Evolutionary conservation across 1,284 basidiomycete genomes (phyloP).

Genomic region (Marasmius oreades): DNA sequence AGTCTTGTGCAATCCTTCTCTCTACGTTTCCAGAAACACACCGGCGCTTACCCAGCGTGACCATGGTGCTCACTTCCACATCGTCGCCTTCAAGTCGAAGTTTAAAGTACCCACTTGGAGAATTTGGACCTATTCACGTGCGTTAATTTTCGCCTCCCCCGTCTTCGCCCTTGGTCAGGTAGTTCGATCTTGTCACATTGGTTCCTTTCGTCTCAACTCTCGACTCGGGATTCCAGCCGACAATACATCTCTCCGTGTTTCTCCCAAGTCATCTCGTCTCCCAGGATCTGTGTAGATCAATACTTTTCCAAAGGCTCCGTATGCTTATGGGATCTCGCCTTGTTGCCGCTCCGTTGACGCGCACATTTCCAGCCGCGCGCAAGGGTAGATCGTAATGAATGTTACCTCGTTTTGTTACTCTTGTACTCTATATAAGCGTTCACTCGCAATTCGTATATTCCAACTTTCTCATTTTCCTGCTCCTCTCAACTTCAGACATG

Average conservation of each 20-base stretch:
- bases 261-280: neutral
- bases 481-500: constrained; percentile 6
- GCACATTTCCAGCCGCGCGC: neutral
- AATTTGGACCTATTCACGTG: no score
- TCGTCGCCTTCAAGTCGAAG: no score
- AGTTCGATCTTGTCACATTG: no score
- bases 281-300: neutral
- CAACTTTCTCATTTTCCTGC: neutral
- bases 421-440: neutral
- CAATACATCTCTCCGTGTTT: neutral
- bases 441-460: neutral
- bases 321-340: neutral
- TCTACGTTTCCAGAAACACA: no score
- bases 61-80: no score
- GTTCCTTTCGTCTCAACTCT: no score
- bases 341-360: neutral
- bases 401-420: neutral
- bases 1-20: no score
- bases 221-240: no score
- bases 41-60: no score
- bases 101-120: no score
- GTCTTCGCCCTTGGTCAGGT: no score
- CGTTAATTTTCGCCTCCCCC: no score
- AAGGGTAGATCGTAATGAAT: neutral
- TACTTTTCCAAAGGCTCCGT: neutral